Evolutionary conservation across 352 stramenopile species (phyloP).

Genomic region (Phytopythium kandeliae): DNA sequence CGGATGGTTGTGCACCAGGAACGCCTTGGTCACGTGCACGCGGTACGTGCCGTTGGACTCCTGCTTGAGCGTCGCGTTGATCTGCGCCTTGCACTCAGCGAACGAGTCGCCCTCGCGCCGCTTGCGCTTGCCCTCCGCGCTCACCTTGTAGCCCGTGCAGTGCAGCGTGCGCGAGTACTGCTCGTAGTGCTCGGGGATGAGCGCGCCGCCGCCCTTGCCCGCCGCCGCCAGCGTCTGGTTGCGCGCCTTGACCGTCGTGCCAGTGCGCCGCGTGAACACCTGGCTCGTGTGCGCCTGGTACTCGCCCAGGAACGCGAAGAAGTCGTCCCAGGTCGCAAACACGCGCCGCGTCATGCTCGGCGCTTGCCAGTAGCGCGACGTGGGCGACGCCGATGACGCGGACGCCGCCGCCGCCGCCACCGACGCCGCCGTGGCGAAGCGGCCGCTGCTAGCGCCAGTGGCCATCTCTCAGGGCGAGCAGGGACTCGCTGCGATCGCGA

Average conservation of each 20-base stretch:
- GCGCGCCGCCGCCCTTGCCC: neutral
- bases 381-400: neutral
- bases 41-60: slow-evolving; percentile 15
- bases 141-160: slow-evolving; percentile 14
- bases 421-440: neutral
- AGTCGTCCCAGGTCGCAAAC: slow-evolving; percentile 21
- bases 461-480: neutral
- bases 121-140: slow-evolving; percentile 3
- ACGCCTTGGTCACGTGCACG: slow-evolving; percentile 19
- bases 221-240: slow-evolving; percentile 24
- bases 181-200: slow-evolving; percentile 21
- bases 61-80: slow-evolving; percentile 23
- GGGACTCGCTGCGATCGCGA: neutral
- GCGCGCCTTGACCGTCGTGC: slow-evolving; percentile 25
- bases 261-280: slow-evolving; percentile 19
- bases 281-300: slow-evolving; percentile 21
- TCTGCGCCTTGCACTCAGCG: slow-evolving; percentile 27
- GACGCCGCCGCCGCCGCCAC: neutral
- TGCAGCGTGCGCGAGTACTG: slow-evolving; percentile 29
- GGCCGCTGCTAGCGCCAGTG: neutral
- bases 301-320: slow-evolving; percentile 21
- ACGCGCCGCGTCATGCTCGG: slow-evolving; percentile 12
- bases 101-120: slow-evolving; percentile 19
- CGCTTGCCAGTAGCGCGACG: slow-evolving; percentile 8
- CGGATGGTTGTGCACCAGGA: slow-evolving; percentile 25